These are phyloP conservation scores for Taphrina betulina DNA, from an alignment of 1,139 yeast genomes.

Conservation along the genomic window DNA sequence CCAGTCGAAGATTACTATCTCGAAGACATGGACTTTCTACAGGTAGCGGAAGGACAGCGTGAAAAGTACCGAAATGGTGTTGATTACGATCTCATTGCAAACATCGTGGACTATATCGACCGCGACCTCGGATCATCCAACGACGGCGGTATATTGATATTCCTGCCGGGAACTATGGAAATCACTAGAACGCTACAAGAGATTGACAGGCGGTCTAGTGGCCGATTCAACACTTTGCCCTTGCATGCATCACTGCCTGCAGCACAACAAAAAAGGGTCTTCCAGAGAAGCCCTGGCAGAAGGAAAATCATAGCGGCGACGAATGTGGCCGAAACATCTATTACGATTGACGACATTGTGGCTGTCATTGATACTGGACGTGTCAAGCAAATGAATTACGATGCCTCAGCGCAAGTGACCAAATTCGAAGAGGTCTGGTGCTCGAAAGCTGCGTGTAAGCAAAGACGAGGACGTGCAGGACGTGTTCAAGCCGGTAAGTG, in stretches of 20 bases:
- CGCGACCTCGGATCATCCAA: constrained; percentile 47
- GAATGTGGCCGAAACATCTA: constrained; percentile 78
- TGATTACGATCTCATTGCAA: constrained; percentile 68
- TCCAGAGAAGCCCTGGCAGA: constrained; percentile 48
- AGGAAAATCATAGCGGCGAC: constrained; percentile 87
- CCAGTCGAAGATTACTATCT: constrained; percentile 78
- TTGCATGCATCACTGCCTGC: constrained; percentile 86
- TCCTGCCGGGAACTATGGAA: constrained; percentile 89
- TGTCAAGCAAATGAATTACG: constrained; percentile 74
- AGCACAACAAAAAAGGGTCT: constrained; percentile 75
- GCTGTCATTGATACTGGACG: constrained; percentile 87
- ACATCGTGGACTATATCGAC: constrained; percentile 58
- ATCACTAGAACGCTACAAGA: constrained; percentile 59
- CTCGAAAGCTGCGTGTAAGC: constrained; percentile 86
- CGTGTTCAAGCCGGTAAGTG: constrained; percentile 83
- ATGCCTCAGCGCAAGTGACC: constrained; percentile 64
- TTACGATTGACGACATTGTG: constrained; percentile 90
- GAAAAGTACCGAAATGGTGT: constrained; percentile 48
- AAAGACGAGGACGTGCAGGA: constrained; percentile 98
- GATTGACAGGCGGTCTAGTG: constrained; percentile 40
- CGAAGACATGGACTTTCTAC: constrained; percentile 51
- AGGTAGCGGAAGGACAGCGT: constrained; percentile 39
- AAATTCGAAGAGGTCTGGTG: constrained; percentile 79
- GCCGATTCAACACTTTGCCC: constrained; percentile 55
- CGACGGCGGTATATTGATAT: constrained; percentile 73